Percentiles rank a stretch among this genome's conserved stretches.
phyloP scores from a whole-genome alignment of 352 stramenopile species.

The Globisporangium parvum region DNA sequence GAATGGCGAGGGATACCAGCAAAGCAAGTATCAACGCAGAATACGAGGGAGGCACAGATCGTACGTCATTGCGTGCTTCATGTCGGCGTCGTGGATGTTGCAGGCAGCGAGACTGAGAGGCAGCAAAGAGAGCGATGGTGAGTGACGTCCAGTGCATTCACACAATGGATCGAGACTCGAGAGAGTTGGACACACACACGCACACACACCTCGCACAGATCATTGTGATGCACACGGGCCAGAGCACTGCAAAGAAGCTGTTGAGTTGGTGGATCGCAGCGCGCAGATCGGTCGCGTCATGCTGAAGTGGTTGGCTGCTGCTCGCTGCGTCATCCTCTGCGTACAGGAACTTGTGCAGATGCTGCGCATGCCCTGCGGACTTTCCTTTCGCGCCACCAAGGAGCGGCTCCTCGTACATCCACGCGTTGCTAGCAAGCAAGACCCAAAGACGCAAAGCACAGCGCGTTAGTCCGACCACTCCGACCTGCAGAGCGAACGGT shows the following conservation, averaged over 20 bases:
- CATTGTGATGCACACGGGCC: slow-evolving; percentile 72
- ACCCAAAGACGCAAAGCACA: background rate
- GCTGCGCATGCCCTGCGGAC: slow-evolving; percentile 1
- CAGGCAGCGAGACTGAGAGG: slow-evolving; percentile 42
- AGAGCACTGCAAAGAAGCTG: slow-evolving; percentile 68
- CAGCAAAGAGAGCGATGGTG: background rate
- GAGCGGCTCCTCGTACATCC: slow-evolving; percentile 51
- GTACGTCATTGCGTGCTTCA: slow-evolving; percentile 56
- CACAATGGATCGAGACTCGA: background rate
- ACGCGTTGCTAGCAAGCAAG: slow-evolving; percentile 13
- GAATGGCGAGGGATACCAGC: background rate
- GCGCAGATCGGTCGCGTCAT: slow-evolving; percentile 24
- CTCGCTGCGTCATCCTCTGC: slow-evolving; percentile 1
- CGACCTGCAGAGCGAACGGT: background rate
- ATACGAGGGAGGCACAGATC: background rate
- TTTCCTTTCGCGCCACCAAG: slow-evolving; percentile 16
- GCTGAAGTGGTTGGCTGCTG: background rate
- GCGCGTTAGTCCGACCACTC: background rate
- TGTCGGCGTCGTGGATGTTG: slow-evolving; percentile 36
- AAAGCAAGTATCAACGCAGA: background rate
- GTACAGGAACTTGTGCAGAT: slow-evolving; percentile 8
- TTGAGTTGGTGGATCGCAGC: slow-evolving; percentile 58
- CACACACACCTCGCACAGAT: slow-evolving; percentile 42
- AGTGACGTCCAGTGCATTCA: background rate
- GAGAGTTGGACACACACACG: no score